Conservation (phyloP, 2,329 filamentous ascomycete genomes). For the Plectosphaerella sp. region DNA sequence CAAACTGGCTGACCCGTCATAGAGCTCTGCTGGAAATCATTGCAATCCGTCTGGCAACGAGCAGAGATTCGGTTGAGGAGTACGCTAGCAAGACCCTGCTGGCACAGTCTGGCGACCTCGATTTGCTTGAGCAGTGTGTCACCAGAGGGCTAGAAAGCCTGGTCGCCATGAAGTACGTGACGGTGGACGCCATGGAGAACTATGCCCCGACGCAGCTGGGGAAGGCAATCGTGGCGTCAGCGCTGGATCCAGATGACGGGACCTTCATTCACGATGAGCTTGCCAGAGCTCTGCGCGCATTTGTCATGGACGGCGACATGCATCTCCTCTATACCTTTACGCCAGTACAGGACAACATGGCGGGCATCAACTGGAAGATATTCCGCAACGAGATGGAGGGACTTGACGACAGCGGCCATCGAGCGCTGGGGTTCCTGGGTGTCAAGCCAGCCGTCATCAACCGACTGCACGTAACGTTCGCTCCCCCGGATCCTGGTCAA, state of each 20-base stretch:
- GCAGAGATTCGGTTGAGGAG: constrained; percentile 58
- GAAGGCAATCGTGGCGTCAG: constrained; percentile 66
- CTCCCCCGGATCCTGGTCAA: not conserved
- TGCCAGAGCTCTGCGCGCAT: constrained; percentile 60
- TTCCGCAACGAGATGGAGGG: constrained; percentile 67
- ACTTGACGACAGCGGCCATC: constrained; percentile 66
- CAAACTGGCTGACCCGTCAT: constrained; percentile 1
- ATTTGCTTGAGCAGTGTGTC: constrained; percentile 48
- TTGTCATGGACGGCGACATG: constrained; percentile 79
- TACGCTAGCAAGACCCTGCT: constrained; percentile 67
- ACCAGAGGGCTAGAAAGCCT: constrained; percentile 57
- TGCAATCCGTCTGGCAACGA: constrained; percentile 62
- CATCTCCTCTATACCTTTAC: constrained; percentile 76
- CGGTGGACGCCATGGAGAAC: constrained; percentile 39
- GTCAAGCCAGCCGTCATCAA: constrained; percentile 65
- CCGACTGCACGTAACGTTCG: constrained; percentile 47
- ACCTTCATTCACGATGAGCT: constrained; percentile 69
- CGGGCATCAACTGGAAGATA: constrained; percentile 64
- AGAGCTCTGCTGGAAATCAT: constrained; percentile 70
- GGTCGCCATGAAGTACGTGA: constrained; percentile 49
- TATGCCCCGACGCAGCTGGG: constrained; percentile 63
- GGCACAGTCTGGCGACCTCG: constrained; percentile 48
- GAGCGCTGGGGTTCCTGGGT: constrained; percentile 64
- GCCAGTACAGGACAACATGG: constrained; percentile 56
- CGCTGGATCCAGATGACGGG: constrained; percentile 70